A percentile compares a stretch with the other conserved stretches of the same genome.
Evolutionary conservation across 495 filamentous ascomycete species (phyloP).

Genomic region (Cryomyces minteri): DNA sequence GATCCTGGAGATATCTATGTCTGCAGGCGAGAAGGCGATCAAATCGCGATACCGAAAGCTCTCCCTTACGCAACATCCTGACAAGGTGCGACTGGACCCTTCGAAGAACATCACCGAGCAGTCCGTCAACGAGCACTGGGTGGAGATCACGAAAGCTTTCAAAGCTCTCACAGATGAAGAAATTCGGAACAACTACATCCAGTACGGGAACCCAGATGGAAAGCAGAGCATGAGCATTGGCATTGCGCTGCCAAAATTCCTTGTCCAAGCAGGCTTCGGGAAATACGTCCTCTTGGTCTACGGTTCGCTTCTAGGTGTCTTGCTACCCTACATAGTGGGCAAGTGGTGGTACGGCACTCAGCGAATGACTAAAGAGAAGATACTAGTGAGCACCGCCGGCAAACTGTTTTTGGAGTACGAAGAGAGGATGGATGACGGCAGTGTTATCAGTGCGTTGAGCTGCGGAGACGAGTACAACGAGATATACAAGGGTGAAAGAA

Average conservation of each 20-base stretch:
- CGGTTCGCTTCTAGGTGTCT: constrained; percentile 64
- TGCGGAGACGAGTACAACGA: constrained; percentile 65
- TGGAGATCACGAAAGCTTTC: constrained; percentile 91
- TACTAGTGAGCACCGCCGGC: constrained; percentile 80
- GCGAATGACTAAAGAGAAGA: constrained; percentile 73
- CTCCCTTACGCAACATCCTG: constrained; percentile 75
- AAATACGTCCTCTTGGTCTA: constrained; percentile 92
- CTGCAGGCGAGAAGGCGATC: constrained; percentile 72
- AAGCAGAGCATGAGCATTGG: constrained; percentile 97
- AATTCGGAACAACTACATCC: constrained; percentile 84
- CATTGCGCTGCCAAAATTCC: constrained; percentile 85
- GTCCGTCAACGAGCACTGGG: constrained; percentile 67
- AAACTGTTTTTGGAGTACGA: constrained; percentile 85
- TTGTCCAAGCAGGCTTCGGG: constrained; percentile 80
- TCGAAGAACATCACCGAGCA: constrained; percentile 81
- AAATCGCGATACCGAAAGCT: constrained; percentile 74
- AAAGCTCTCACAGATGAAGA: constrained; percentile 96
- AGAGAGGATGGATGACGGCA: constrained; percentile 61
- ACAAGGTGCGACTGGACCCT: constrained; percentile 70
- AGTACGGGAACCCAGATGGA: constrained; percentile 91
- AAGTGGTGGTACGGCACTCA: constrained; percentile 98
- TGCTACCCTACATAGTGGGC: constrained; percentile 84
- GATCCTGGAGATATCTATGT: constrained; percentile 74
- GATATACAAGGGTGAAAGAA: constrained; percentile 49
- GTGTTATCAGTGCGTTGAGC: constrained; percentile 62